A percentile compares a stretch with the other conserved stretches of the same genome.
Evolutionary conservation across 2,329 filamentous ascomycete genomes (phyloP).

Genomic region (Pseudopyricularia cyperi): DNA sequence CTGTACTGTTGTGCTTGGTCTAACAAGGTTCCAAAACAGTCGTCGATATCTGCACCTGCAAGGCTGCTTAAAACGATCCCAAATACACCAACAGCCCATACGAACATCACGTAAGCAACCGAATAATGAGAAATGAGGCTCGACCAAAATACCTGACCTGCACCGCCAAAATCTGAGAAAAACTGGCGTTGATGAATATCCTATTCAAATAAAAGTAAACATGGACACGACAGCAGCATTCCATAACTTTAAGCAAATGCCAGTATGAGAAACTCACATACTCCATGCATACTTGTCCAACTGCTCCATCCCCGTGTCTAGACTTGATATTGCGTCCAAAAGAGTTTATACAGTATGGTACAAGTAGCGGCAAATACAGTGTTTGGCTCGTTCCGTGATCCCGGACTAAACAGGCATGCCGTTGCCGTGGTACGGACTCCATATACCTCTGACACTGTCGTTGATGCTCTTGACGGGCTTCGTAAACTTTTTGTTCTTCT

Average conservation of each 20-base stretch:
- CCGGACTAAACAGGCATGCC: slow-evolving; percentile 34
- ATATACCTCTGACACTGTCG: slow-evolving; percentile 55
- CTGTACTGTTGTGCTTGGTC: too few species aligned
- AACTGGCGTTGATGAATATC: background rate
- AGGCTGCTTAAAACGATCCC: background rate
- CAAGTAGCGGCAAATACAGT: background rate
- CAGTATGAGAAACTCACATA: background rate
- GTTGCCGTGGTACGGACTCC: slow-evolving; percentile 56
- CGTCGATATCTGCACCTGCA: slow-evolving; percentile 46
- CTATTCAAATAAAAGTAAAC: background rate
- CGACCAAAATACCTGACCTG: background rate
- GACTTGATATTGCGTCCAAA: background rate
- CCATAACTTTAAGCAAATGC: background rate
- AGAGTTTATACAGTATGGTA: background rate
- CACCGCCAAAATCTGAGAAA: background rate
- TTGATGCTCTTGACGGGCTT: slow-evolving; percentile 54
- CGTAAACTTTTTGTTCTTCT: slow-evolving; percentile 52
- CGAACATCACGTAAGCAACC: background rate
- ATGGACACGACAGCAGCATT: background rate
- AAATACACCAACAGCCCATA: background rate
- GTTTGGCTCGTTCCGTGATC: background rate
- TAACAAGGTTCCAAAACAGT: slow-evolving; percentile 21
- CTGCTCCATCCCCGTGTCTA: background rate
- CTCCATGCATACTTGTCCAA: background rate
- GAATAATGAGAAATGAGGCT: background rate